Base-by-base conservation (phyloP, 768 basidiomycete species). In the Exsudoporus frostii region DNA sequence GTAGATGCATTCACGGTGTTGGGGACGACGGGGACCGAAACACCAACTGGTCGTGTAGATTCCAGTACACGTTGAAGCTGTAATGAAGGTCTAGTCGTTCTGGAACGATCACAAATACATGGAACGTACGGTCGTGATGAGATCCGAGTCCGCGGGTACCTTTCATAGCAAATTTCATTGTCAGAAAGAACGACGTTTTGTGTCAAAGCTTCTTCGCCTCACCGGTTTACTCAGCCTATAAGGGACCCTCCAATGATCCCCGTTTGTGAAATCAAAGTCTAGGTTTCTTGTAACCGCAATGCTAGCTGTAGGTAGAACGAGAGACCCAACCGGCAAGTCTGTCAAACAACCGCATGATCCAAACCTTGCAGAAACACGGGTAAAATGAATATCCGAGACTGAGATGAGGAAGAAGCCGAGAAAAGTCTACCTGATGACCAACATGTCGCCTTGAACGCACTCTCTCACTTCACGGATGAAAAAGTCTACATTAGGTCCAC, bases 381-480 rank as follows among this genome's bases (percentile, higher is more conserved):
- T 44, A 50, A 43, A 34, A 34, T 40, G 14, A 24, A 47, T 50
- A 40, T 44, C 45, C 20, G 22, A 34, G 15, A 36, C 25, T 42
- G 25, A 33, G 32, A 50, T 5, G 19, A 46, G 42, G 10, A 45
- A 29, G 15, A 25, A 8, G 5, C 2, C 13, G 9, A 38, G 17
- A 29, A 19, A n/a, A 29, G 38, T 67, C 50, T 45, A 79, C 79
- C 79, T 74, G 45, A 82, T 70, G 53, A 81, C 73, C 46, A 79
- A 66, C 75, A 81, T 75, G 51, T 81, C 79, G 15, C 90, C 90
- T 53, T 68, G 75, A 36, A 90, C 67, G 59, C 85, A 84, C 68
- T 91, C 90, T 55, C 89, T 78, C 24, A 79, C 82, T 71, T 92
- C 90, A 56, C 90, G 81, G 20, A 92, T 80, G 66, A 92, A 90